phyloP scores from a whole-genome alignment of 1,139 yeast genomes.

The Lodderomyces margitis region DNA sequence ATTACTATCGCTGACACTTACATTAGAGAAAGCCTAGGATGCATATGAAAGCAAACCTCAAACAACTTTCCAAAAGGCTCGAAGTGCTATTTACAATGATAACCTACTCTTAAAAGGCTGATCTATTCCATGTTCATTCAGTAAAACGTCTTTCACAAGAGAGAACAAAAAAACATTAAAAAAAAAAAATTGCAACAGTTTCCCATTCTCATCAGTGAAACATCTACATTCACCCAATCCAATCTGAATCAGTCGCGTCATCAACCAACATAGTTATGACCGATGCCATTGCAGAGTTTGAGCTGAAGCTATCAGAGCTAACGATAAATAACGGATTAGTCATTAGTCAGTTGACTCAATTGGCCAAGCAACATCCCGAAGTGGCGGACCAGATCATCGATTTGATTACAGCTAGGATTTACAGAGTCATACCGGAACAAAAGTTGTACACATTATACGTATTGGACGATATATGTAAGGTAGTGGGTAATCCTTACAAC shows the following conservation, averaged over 20 bases:
- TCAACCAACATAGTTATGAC: slow-evolving; percentile 14
- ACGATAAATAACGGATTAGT: slow-evolving; percentile 90
- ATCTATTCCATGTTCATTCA: too few relatives aligned
- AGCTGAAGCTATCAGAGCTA: slow-evolving; percentile 65
- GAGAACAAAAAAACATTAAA: neutral
- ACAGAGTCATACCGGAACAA: slow-evolving; percentile 63
- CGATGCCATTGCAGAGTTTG: slow-evolving; percentile 51
- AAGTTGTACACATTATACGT: slow-evolving; percentile 82
- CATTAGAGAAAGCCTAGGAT: too few relatives aligned
- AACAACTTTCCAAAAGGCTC: too few relatives aligned
- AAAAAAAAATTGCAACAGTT: neutral
- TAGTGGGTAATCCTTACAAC: slow-evolving; percentile 86
- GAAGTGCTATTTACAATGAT: too few relatives aligned
- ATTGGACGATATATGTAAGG: slow-evolving; percentile 90
- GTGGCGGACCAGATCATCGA: slow-evolving; percentile 76
- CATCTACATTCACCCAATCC: neutral
- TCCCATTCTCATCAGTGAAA: neutral
- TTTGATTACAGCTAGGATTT: slow-evolving; percentile 63
- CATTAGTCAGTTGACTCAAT: slow-evolving; percentile 77
- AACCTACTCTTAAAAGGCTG: too few relatives aligned
- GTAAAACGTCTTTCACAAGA: too few relatives aligned
- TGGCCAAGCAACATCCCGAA: slow-evolving; percentile 80
- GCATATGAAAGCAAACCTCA: too few relatives aligned
- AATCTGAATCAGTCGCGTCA: neutral
- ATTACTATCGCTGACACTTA: too few relatives aligned